Evolutionary conservation across 176 grass and related monocot species (phyloP), one percentile per base, ranked within the genome.

Genomic region (Metroxylon sagu): DNA sequence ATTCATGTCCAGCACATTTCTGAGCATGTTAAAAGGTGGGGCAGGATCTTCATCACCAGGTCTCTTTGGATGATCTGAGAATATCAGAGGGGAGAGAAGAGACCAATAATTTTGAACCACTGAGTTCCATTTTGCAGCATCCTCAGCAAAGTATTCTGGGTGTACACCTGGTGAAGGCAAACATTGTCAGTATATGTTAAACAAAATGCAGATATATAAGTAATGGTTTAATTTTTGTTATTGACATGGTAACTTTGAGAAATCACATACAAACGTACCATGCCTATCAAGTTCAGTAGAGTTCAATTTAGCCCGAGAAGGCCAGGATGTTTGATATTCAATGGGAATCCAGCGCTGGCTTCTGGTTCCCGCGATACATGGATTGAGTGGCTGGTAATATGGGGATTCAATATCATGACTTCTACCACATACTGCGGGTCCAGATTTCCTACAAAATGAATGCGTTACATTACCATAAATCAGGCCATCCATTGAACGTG

Each of bases 1-100:
- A 83, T 92, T 92, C 93, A 98, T 98, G 75, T 98, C 93, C 17
- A 98, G 79, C 61, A 92, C 87, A 83, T 98, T 98, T 78, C 93
- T 88, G 16, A 98, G 73, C 93, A 98, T 98, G 81, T 98, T 98
- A 80, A 88, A 98, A 55, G 93, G 93, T 80, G 93, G 93, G n/a
- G 82, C 73, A 26, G 93, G 93, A 8, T 98, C 93, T 70, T 98
- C 93, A 64, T 92, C 93, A 64, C 93, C 93, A 18, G 93, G 93
- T 73, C 93, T 80, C 76, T 98, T 98, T 73, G 93, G 93, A 79
- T 98, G 93, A 85, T 98, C 93, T 57, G 93, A 98, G 78, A 92
- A 98, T 74, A 98, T 92, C 60, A 98, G 87, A 7, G 93, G 87
- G 48, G 93, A 98, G 53, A 98, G 67, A 71, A 98, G 83, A 58